A percentile compares a stretch with the other conserved stretches of the same genome.
phyloP scores from a whole-genome alignment of 1,284 basidiomycete genomes.

The Cystobasidium pallidum region DNA sequence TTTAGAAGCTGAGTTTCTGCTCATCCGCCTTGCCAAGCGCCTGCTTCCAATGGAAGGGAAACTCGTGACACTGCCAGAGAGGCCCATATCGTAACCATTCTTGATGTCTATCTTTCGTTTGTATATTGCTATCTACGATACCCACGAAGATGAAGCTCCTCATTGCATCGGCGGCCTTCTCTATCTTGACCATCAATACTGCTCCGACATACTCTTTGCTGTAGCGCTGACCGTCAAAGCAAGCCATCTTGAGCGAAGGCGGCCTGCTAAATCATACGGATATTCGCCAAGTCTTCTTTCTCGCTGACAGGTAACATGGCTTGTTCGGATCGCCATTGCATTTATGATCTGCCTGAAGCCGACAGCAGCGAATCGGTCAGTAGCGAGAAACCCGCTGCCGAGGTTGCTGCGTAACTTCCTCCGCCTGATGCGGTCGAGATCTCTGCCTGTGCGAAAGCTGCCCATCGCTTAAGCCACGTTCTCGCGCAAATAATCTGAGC shows the following conservation, averaged over 20 bases:
- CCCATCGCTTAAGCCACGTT: background rate
- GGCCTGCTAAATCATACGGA: conserved; percentile 14
- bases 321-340: too few relatives aligned
- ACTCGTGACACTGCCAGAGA: too few relatives aligned
- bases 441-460: conserved; percentile 70
- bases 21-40: too few relatives aligned
- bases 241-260: conserved; percentile 7
- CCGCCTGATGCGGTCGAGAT: conserved; percentile 73
- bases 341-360: too few relatives aligned
- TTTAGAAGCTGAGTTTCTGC: too few relatives aligned
- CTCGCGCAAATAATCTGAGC: background rate
- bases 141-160: conserved; percentile 11
- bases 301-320: conserved; percentile 13
- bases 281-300: conserved; percentile 12
- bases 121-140: conserved; percentile 19
- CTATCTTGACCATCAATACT: conserved; percentile 11
- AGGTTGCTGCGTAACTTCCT: conserved; percentile 68
- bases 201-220: conserved; percentile 17
- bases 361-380: conserved; percentile 62
- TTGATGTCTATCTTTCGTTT: too few relatives aligned
- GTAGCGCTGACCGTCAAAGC: conserved; percentile 6
- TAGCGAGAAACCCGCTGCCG: conserved; percentile 75
- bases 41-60: too few relatives aligned
- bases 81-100: too few relatives aligned
- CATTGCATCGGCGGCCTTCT: conserved; percentile 8